phyloP scores from a whole-genome alignment of 108 stramenopile genomes.

The Fragilariopsis cylindrus region DNA sequence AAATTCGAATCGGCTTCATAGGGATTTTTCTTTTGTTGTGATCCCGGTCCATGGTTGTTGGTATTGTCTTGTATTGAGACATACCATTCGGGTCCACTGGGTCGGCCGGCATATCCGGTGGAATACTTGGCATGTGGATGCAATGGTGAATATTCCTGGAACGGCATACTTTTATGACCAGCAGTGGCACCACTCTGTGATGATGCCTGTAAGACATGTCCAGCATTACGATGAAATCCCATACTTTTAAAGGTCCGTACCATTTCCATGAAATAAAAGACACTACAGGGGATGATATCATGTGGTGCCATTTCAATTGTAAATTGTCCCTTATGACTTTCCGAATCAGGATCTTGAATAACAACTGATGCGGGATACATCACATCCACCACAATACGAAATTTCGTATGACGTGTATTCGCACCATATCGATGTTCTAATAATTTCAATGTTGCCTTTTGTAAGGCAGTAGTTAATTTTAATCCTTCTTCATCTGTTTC shows the following conservation, averaged over 20 bases:
- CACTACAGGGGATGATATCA: constrained; percentile 62
- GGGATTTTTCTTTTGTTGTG: constrained; percentile 80
- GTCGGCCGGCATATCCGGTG: constrained; percentile 86
- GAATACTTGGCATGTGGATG: constrained; percentile 82
- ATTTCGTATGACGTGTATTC: constrained; percentile 16
- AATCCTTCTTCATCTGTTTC: constrained; percentile 61
- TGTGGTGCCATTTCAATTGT: constrained; percentile 72
- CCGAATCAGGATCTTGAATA: constrained; percentile 61
- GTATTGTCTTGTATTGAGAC: constrained; percentile 73
- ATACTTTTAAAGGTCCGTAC: constrained; percentile 65
- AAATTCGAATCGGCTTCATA: constrained; percentile 92
- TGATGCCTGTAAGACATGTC: constrained; percentile 79
- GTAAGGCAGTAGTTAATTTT: constrained; percentile 47
- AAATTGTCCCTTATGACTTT: constrained; percentile 57
- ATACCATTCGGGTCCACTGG: constrained; percentile 83
- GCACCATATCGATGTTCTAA: constrained; percentile 48
- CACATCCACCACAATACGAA: constrained; percentile 66
- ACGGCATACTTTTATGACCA: constrained; percentile 58
- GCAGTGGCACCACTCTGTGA: constrained; percentile 32
- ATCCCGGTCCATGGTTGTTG: constrained; percentile 81
- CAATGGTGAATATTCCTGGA: constrained; percentile 82
- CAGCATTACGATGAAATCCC: constrained; percentile 81
- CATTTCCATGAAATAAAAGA: constrained; percentile 82
- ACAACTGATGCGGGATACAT: constrained; percentile 78
- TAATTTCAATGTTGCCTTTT: constrained; percentile 63